Evolutionary conservation across 106 monocot genomes (phyloP).

Genomic region (Dioscorea dumetorum): DNA sequence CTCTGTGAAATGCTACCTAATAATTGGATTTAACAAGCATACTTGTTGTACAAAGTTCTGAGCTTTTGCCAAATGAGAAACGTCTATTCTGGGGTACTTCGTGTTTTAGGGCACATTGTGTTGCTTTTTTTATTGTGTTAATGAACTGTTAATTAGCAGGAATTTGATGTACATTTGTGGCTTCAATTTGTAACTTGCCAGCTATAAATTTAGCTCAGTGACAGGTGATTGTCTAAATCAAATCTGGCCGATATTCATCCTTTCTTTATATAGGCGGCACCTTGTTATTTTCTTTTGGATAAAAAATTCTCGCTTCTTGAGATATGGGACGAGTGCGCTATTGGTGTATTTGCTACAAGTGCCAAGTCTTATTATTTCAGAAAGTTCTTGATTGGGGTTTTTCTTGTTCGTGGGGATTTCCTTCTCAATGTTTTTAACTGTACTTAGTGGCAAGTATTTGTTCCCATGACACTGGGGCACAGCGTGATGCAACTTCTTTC

Average conservation of each 20-base stretch:
- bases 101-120: no score
- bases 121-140: neutral
- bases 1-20: no score
- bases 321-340: constrained; percentile 44
- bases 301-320: constrained; percentile 17
- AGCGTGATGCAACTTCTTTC: constrained; percentile 32
- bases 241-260: neutral
- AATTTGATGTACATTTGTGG: neutral
- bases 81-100: no score
- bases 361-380: constrained; percentile 20
- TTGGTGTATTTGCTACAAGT: constrained; percentile 35
- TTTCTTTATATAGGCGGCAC: constrained; percentile 17
- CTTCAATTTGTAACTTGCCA: no score
- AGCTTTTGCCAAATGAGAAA: no score
- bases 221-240: neutral
- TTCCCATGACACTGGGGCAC: constrained; percentile 32
- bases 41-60: no score
- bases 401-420: constrained; percentile 36
- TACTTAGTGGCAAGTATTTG: constrained; percentile 36
- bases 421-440: constrained; percentile 57
- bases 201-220: no score
- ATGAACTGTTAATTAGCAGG: neutral
- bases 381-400: constrained; percentile 45
- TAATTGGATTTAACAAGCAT: no score
- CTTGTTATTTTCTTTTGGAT: constrained; percentile 3